Evolutionary conservation across 176 grass and related monocot species (phyloP).

Genomic region (Cenchrus purpureus): DNA sequence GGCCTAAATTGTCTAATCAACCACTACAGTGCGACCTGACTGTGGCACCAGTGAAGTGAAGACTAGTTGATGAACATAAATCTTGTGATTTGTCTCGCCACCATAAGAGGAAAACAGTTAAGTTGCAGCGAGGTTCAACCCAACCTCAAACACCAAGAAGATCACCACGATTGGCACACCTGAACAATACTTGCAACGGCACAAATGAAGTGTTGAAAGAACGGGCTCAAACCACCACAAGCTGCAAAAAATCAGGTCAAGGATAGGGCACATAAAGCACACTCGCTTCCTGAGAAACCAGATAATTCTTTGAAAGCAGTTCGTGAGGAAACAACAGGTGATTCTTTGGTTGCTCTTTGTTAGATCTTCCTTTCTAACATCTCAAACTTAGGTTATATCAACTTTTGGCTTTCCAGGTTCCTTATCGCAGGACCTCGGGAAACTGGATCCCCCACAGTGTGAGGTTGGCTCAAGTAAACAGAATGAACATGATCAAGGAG

Average conservation of each 20-base stretch:
- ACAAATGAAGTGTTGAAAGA: slow-evolving; percentile 21
- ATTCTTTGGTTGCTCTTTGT: slow-evolving; percentile 29
- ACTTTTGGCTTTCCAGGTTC: slow-evolving; percentile 43
- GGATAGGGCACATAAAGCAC: slow-evolving; percentile 15
- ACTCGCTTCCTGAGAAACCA: not conserved
- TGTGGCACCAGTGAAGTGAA: slow-evolving; percentile 22
- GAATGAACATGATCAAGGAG: slow-evolving; percentile 37
- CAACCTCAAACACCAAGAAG: slow-evolving; percentile 44
- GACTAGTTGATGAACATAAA: slow-evolving; percentile 29
- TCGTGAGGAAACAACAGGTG: slow-evolving; percentile 36
- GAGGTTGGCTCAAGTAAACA: slow-evolving; percentile 26
- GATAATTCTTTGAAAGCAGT: not conserved
- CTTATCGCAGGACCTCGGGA: slow-evolving; percentile 36
- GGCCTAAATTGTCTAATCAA: slow-evolving; percentile 33
- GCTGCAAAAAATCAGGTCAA: slow-evolving; percentile 10
- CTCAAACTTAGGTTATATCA: slow-evolving; percentile 18
- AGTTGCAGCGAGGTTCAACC: slow-evolving; percentile 14
- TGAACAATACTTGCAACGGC: slow-evolving; percentile 13
- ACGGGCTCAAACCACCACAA: slow-evolving; percentile 23
- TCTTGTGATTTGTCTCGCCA: slow-evolving; percentile 32
- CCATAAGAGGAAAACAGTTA: slow-evolving; percentile 22
- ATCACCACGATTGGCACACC: slow-evolving; percentile 42
- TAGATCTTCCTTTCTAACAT: slow-evolving; percentile 16
- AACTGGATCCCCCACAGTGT: slow-evolving; percentile 3
- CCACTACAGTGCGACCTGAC: slow-evolving; percentile 14